Evolutionary conservation across 139 green algal genomes (phyloP), one percentile per base, ranked within the genome.

Genomic region (Mychonastes homosphaera): DNA sequence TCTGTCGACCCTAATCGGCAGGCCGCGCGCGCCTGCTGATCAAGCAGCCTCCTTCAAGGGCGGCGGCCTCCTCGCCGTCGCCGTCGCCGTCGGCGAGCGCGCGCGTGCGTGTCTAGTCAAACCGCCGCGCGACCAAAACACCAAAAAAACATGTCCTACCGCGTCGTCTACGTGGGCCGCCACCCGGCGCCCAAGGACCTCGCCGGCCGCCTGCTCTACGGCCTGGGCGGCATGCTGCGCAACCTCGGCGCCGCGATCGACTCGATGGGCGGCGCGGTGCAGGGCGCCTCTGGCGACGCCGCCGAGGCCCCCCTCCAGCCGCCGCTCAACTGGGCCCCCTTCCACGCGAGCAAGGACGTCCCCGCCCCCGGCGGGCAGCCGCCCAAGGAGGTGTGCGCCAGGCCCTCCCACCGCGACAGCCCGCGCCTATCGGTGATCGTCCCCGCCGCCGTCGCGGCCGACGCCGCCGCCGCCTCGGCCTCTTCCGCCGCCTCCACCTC

Each of bases 221-320:
- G 64, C 1, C 29, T 82, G 3, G 75, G 75, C 16, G 34, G 19
- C 18, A 1, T 79, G 0, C 40, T 79, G 8, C 62, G 75, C 18
- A 49, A 27, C 4, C 23, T 73, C 6, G 75, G 75, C 12, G 26
- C n/a, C 21, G 67, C 67, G 1, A 30, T 82, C 29, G 75, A 82
- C 41, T 36, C 53, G 23, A 24, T 82, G 15, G 75, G 75, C 0
- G 21, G 56, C 1, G 66, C 62, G 32, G 28, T 73, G 3, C 75
- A 82, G 39, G 75, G 75, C 0, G 53, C 61, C 36, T 71, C n/a
- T n/a, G n/a, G n/a, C n/a, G n/a, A 65, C 18, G 57, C 51, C 1
- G 28, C 69, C 8, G 56, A 69, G 38, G 70, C 77, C 16, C 27
- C 49, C 18, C 47, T 70, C 76, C 55, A 47, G 73, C 48, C 24